phyloP scores from a whole-genome alignment of 2,329 filamentous ascomycete species.

The Aureobasidium musti region DNA sequence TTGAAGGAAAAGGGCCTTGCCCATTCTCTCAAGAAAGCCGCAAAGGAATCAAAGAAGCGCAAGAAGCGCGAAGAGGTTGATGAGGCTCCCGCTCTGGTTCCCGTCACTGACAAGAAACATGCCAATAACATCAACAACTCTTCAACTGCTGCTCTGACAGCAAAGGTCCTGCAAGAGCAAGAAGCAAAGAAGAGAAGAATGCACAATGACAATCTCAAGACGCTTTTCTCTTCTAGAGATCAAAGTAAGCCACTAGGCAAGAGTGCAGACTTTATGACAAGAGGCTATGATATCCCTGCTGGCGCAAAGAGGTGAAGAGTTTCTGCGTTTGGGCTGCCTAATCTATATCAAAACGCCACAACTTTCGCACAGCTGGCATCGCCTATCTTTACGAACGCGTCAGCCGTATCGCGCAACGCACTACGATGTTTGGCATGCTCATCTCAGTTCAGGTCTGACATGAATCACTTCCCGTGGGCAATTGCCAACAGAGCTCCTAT shows the following conservation, averaged over 20 bases:
- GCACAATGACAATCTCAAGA: constrained; percentile 55
- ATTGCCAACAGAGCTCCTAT: background rate
- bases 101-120: constrained; percentile 24
- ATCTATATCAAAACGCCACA: constrained; percentile 7
- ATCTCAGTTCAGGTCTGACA: background rate
- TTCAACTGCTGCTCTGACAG: constrained; percentile 80
- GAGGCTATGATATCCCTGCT: constrained; percentile 47
- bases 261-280: constrained; percentile 54
- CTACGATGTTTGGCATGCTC: background rate
- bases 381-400: background rate
- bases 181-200: constrained; percentile 80
- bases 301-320: constrained; percentile 35
- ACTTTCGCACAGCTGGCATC: background rate
- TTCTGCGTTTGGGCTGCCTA: background rate
- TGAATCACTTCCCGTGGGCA: background rate
- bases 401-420: background rate
- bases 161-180: constrained; percentile 83
- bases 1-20: constrained; percentile 72
- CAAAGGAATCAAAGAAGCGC: constrained; percentile 68
- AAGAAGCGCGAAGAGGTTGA: constrained; percentile 47
- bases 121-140: constrained; percentile 77
- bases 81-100: constrained; percentile 27
- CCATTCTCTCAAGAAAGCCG: constrained; percentile 83
- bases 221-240: constrained; percentile 49
- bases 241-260: constrained; percentile 44